A percentile compares a stretch with the other conserved stretches of the same genome.
Conservation (phyloP, 495 filamentous ascomycete species). For the Podospora pseudoanserina region DNA sequence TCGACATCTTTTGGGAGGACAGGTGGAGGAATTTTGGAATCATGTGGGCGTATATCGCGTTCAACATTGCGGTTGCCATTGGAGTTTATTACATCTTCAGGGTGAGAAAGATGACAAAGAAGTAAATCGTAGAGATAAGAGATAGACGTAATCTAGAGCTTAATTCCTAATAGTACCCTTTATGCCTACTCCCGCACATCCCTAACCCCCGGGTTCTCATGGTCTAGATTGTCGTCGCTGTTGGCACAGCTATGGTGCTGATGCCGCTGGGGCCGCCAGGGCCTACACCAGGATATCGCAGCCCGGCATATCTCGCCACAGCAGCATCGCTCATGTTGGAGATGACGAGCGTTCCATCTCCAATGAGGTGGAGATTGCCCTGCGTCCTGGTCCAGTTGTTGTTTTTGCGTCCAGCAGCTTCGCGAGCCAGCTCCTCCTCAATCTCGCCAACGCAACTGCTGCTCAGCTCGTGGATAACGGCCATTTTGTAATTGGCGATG, state of each 20-base stretch:
- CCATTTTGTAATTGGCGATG: conserved; percentile 16
- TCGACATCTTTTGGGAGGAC: conserved; percentile 46
- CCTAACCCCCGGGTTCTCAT: no score
- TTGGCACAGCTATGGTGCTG: no score
- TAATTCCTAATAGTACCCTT: no score
- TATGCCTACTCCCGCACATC: no score
- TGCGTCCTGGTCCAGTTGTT: conserved; percentile 20
- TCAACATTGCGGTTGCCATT: conserved; percentile 51
- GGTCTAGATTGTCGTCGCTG: no score
- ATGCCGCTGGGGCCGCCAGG: not conserved
- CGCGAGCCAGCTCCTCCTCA: conserved; percentile 23
- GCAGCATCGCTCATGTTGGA: conserved; percentile 20
- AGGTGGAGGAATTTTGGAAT: conserved; percentile 55
- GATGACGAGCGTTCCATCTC: conserved; percentile 23
- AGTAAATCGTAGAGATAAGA: no score
- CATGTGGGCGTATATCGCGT: conserved; percentile 52
- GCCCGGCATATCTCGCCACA: conserved; percentile 16
- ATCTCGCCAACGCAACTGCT: conserved; percentile 20
- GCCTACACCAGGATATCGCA: conserved; percentile 13
- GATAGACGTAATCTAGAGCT: no score
- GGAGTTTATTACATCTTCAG: conserved; percentile 52
- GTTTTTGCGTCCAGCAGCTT: conserved; percentile 23
- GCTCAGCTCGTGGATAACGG: conserved; percentile 22
- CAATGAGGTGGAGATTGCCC: conserved; percentile 19
- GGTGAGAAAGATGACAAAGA: conserved; percentile 25